A percentile compares a stretch with the other conserved stretches of the same genome.
Evolutionary conservation across 2,329 filamentous ascomycete species (phyloP).

Genomic region (Mollisiaceae sp.): DNA sequence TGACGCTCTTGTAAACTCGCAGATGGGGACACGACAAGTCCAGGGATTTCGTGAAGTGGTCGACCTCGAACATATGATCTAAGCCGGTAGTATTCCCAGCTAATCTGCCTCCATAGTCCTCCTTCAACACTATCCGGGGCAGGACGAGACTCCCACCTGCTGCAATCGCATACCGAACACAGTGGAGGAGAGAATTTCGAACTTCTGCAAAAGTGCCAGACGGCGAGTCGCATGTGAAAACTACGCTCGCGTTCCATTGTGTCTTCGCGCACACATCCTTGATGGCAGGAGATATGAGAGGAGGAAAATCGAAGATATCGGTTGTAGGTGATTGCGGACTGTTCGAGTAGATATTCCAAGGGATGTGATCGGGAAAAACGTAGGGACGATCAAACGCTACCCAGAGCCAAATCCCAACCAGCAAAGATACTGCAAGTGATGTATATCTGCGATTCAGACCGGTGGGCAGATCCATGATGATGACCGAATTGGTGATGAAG

Average conservation of each 20-base stretch:
- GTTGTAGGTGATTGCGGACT: slow-evolving; percentile 21
- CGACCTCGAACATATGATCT: slow-evolving; percentile 36
- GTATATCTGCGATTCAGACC: slow-evolving; percentile 33
- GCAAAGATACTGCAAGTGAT: slow-evolving; percentile 22
- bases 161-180: slow-evolving; percentile 39
- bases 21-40: slow-evolving; percentile 34
- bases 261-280: slow-evolving; percentile 33
- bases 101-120: slow-evolving; percentile 22
- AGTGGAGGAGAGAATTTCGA: slow-evolving; percentile 40
- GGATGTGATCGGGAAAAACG: slow-evolving; percentile 27
- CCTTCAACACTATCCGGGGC: slow-evolving; percentile 32
- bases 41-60: slow-evolving; percentile 35
- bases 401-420: slow-evolving; percentile 32
- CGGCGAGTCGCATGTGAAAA: slow-evolving; percentile 37
- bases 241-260: slow-evolving; percentile 33
- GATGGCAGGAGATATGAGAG: slow-evolving; percentile 31
- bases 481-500: background rate
- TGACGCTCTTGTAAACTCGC: slow-evolving; percentile 25
- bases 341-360: slow-evolving; percentile 34
- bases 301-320: slow-evolving; percentile 35
- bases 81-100: slow-evolving; percentile 25
- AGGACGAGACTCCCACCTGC: slow-evolving; percentile 37
- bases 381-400: slow-evolving; percentile 32
- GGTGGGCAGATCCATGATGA: slow-evolving; percentile 19
- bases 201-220: slow-evolving; percentile 39